Percentiles rank a stretch among this genome's conserved stretches.
These are phyloP conservation scores for Scheffersomyces segobiensis DNA, from an alignment of 1,139 yeast genomes.

Conservation along the genomic window DNA sequence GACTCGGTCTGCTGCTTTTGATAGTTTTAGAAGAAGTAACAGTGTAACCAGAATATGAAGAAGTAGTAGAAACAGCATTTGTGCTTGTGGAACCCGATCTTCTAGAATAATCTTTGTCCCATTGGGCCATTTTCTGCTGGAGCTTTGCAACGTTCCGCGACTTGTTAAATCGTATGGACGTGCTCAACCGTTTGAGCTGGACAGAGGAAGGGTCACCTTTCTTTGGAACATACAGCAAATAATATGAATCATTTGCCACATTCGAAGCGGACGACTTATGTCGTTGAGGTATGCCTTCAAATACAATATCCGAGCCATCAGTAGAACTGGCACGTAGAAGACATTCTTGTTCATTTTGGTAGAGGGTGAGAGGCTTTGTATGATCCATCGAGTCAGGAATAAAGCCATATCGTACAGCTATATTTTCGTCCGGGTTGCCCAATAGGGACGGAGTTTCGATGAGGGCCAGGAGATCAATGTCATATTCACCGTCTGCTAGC, in stretches of 20 bases:
- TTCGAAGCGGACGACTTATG: conserved; percentile 17
- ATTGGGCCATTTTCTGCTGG: conserved; percentile 11
- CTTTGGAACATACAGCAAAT: conserved; percentile 24
- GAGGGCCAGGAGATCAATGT: conserved; percentile 38
- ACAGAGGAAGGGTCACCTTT: conserved; percentile 14
- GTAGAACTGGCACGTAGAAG: conserved; percentile 31
- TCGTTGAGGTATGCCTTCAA: conserved; percentile 42
- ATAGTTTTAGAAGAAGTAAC: neutral
- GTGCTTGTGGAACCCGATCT: neutral
- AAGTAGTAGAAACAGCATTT: neutral
- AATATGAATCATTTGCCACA: conserved; percentile 30
- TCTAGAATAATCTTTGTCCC: conserved; percentile 11
- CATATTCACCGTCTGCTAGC: conserved; percentile 49
- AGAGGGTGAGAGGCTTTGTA: conserved; percentile 32
- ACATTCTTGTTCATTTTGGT: conserved; percentile 36
- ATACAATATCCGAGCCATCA: conserved; percentile 26
- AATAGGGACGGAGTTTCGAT: conserved; percentile 13
- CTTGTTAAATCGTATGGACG: conserved; percentile 39
- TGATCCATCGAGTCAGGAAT: conserved; percentile 48
- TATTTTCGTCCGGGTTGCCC: conserved; percentile 18
- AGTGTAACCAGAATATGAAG: neutral
- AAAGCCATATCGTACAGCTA: conserved; percentile 45
- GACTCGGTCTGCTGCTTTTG: neutral
- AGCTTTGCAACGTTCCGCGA: conserved; percentile 32
- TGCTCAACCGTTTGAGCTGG: conserved; percentile 26